Evolutionary conservation across 257 asterid species (phyloP).

Genomic region (Solanum chmielewskii): DNA sequence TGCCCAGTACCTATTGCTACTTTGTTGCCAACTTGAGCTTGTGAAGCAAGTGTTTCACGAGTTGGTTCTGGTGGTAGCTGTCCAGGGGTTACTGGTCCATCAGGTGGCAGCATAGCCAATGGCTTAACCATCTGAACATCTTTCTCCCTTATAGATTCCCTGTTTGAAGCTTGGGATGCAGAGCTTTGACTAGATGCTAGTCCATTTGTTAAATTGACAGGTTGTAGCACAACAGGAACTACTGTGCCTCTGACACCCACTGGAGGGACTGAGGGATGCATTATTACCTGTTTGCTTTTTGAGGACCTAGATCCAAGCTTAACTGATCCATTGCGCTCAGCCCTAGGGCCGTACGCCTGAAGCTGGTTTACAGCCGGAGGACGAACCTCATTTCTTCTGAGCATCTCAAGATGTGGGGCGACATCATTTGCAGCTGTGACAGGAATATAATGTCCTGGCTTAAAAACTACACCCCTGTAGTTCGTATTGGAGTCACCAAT

Average conservation of each 20-base stretch:
- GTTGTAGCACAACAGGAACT: slow-evolving; percentile 57
- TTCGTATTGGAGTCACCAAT: slow-evolving; percentile 54
- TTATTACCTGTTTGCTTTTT: slow-evolving; percentile 22
- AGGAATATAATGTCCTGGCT: slow-evolving; percentile 71
- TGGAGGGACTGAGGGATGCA: slow-evolving; percentile 34
- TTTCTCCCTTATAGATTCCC: slow-evolving; percentile 34
- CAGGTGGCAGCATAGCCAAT: slow-evolving; percentile 57
- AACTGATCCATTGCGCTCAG: slow-evolving; percentile 2
- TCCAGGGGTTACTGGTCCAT: slow-evolving; percentile 28
- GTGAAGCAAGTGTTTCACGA: slow-evolving; percentile 9
- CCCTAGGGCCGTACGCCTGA: not conserved
- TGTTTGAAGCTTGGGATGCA: slow-evolving; percentile 8
- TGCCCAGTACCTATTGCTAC: slow-evolving; percentile 15
- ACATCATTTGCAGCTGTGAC: slow-evolving; percentile 68
- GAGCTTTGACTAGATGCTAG: slow-evolving; percentile 7
- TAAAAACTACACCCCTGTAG: slow-evolving; percentile 75
- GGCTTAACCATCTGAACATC: slow-evolving; percentile 58
- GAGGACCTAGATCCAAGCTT: slow-evolving; percentile 5
- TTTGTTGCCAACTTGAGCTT: slow-evolving; percentile 20
- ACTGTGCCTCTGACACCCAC: slow-evolving; percentile 48
- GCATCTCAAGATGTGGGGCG: slow-evolving; percentile 74
- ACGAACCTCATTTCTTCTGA: slow-evolving; percentile 37
- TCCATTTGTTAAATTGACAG: slow-evolving; percentile 29
- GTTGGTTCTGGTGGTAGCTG: slow-evolving; percentile 24
- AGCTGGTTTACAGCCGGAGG: slow-evolving; percentile 24